Base-by-base conservation (phyloP, 495 filamentous ascomycete species). In the Pseudoneurospora amorphoporcata region DNA sequence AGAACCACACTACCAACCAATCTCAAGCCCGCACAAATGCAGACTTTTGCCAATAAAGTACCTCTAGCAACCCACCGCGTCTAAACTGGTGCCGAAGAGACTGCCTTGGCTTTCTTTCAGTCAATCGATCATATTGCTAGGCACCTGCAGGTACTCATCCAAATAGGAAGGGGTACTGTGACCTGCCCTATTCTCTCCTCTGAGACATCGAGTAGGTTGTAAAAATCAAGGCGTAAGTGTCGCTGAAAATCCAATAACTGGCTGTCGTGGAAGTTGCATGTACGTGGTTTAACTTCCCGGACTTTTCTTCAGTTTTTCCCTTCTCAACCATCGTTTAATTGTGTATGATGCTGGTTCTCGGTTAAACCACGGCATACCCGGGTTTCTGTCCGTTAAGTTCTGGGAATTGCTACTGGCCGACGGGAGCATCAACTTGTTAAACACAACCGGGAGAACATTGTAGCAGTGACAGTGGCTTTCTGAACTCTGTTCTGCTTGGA, bases 281-380 rank as follows among this genome's bases (percentile, higher is more conserved):
- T 45, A n/a, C 42, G 42, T 45, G 42, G 0, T 8, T 0, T 17
- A n/a, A 45, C 17, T 9, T 45, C 8, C 17, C 19, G 17, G n/a
- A 7, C n/a, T 0, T 0, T 8, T 2, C 0, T 16, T 42, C 40
- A 0, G 7, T 7, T 4, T 2, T 42, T 7, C 16, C 1, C 14
- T 42, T 16, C 16, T 2, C 16, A 16, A 5, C 40, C 4, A 1
- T 42, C 16, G 41, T 0, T 7, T 42, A 1, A 37, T 37, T 5
- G 35, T 37, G 35, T 42, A 42, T n/a, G 17, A 19, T 45, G 3
- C 8, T n/a, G 42, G 17, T 45, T 45, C 8, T n/a, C 3, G 6
- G 2, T 45, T 3, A 45, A 45, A n/a, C 0, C 3, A 45, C 0
- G 3, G 42, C 2, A 45, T 45, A 4, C 0, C 17, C 8, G n/a